phyloP scores from a whole-genome alignment of 2,329 filamentous ascomycete genomes.

The Catunica adiposa region DNA sequence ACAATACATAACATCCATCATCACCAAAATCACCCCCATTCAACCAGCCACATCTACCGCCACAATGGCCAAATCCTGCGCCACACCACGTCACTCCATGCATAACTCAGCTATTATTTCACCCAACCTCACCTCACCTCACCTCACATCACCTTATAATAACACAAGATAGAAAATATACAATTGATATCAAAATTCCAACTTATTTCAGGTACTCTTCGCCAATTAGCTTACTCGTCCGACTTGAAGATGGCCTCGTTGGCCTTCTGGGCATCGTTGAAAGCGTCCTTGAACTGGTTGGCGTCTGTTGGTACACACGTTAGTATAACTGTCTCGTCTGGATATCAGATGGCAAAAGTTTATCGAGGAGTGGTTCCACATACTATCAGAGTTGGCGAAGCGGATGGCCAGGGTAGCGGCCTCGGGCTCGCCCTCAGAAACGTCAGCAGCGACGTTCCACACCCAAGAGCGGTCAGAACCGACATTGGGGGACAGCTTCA shows the following conservation, averaged over 20 bases:
- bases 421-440: conserved; percentile 95
- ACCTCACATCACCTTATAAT: neutral
- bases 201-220: neutral
- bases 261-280: conserved; percentile 91
- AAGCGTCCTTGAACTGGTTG: conserved; percentile 93
- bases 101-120: no score
- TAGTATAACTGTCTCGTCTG: conserved; percentile 16
- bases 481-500: conserved; percentile 97
- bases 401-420: conserved; percentile 90
- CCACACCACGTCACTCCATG: no score
- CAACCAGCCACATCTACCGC: no score
- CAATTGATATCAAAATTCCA: neutral
- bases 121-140: neutral
- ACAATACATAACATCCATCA: no score
- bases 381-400: conserved; percentile 95
- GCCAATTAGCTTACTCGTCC: conserved; percentile 17
- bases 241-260: conserved; percentile 73
- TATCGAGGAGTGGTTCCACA: conserved; percentile 23
- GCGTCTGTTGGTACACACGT: conserved; percentile 48
- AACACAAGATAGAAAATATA: neutral
- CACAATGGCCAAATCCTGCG: no score
- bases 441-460: conserved; percentile 95
- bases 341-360: neutral
- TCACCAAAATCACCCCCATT: no score
- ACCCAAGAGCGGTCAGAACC: conserved; percentile 98